A percentile compares a stretch with the other conserved stretches of the same genome.
Evolutionary conservation across 2,329 filamentous ascomycete species (phyloP).

Genomic region (Venturia effusa): DNA sequence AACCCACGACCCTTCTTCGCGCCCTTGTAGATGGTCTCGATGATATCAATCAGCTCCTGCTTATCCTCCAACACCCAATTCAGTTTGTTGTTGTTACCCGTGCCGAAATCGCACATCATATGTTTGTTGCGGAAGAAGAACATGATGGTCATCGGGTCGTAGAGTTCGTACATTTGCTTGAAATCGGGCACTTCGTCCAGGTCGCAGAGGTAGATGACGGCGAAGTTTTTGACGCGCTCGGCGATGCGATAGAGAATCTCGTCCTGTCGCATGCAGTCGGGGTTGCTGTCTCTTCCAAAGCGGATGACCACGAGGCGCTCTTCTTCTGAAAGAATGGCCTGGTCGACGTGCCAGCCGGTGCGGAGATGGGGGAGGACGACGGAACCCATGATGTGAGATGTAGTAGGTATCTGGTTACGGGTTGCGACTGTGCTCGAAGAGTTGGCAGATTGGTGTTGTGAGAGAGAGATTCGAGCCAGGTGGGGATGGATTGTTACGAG

Average conservation of each 20-base stretch:
- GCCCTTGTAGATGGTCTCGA: constrained; percentile 96
- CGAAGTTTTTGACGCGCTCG: constrained; percentile 87
- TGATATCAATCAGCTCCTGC: constrained; percentile 95
- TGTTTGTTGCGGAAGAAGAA: constrained; percentile 98
- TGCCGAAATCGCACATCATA: constrained; percentile 97
- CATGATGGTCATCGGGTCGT: constrained; percentile 16
- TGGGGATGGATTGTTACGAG: too few species aligned
- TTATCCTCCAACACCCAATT: constrained; percentile 97
- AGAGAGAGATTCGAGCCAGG: not conserved
- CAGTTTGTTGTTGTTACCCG: constrained; percentile 97
- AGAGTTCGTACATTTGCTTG: constrained; percentile 77
- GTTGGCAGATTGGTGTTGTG: not conserved
- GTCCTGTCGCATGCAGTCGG: constrained; percentile 74
- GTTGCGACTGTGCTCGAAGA: not conserved
- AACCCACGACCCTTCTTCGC: constrained; percentile 96
- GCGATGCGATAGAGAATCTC: constrained; percentile 93
- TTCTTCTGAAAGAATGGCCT: constrained; percentile 73
- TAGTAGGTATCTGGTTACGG: not conserved
- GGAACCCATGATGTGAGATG: constrained; percentile 51
- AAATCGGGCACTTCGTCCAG: constrained; percentile 67
- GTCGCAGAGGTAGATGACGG: constrained; percentile 81
- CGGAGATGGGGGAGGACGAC: constrained; percentile 84
- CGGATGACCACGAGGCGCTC: constrained; percentile 89
- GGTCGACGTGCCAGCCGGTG: constrained; percentile 96
- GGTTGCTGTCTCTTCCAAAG: constrained; percentile 79